These are phyloP conservation scores for Trichoderma gracile DNA, from an alignment of 2,329 filamentous ascomycete genomes.

Conservation along the genomic window DNA sequence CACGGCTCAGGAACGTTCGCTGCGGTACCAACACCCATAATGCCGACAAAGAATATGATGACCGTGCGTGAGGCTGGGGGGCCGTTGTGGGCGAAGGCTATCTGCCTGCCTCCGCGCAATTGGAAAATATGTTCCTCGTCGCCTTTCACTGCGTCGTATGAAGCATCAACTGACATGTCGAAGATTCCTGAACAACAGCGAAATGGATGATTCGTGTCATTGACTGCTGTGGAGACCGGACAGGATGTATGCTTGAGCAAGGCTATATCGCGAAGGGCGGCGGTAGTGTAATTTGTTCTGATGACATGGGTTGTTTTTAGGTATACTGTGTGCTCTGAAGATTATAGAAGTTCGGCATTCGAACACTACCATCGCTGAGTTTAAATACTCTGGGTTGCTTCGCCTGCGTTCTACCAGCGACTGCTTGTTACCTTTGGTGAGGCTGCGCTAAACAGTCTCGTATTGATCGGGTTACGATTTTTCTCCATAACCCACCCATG, in stretches of 20 bases:
- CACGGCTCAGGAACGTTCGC: not conserved
- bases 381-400: not conserved
- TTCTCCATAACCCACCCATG: not conserved
- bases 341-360: too few species aligned
- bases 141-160: not conserved
- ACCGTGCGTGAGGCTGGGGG: conserved; percentile 27
- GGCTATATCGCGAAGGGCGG: too few species aligned
- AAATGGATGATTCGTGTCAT: too few species aligned
- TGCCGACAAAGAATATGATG: conserved; percentile 31
- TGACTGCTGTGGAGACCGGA: too few species aligned
- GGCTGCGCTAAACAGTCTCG: not conserved
- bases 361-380: too few species aligned
- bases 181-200: too few species aligned
- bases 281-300: too few species aligned
- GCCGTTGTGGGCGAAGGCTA: conserved; percentile 32
- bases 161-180: not conserved
- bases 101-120: conserved; percentile 25
- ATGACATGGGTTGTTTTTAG: too few species aligned
- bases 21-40: conserved; percentile 31
- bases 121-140: conserved; percentile 20
- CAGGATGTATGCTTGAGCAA: too few species aligned
- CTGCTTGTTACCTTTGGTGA: not conserved
- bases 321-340: too few species aligned
- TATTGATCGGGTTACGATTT: not conserved
- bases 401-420: not conserved